A percentile compares a stretch with the other conserved stretches of the same genome.
phyloP scores from a whole-genome alignment of 1,284 basidiomycete genomes.

The Fomes fomentarius region DNA sequence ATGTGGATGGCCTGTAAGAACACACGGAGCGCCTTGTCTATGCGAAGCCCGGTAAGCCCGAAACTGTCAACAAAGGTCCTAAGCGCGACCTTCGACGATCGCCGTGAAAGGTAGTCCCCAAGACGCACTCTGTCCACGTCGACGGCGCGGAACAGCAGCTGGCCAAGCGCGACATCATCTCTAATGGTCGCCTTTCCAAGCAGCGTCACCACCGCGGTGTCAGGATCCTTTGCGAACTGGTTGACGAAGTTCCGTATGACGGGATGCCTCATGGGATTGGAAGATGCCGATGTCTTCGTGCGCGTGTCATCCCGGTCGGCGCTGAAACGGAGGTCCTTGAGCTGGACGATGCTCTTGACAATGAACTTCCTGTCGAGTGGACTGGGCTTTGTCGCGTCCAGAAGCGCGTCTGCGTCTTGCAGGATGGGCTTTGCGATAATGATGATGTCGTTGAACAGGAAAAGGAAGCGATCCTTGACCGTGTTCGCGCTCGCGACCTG shows the following conservation, averaged over 20 bases:
- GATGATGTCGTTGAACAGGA: conserved; percentile 93
- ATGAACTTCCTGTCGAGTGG: conserved; percentile 83
- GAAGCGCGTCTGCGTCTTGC: conserved; percentile 61
- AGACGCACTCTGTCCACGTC: conserved; percentile 87
- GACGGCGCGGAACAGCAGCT: conserved; percentile 82
- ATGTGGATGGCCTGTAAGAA: conserved; percentile 85
- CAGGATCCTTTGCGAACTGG: conserved; percentile 76
- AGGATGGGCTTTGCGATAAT: conserved; percentile 81
- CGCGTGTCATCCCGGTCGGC: conserved; percentile 64
- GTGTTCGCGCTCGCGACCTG: conserved; percentile 94
- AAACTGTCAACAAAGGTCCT: conserved; percentile 88
- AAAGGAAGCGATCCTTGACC: conserved; percentile 95
- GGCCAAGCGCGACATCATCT: conserved; percentile 73
- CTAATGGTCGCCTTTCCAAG: conserved; percentile 58
- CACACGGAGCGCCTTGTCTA: conserved; percentile 88
- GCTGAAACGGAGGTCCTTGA: conserved; percentile 72
- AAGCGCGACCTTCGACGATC: conserved; percentile 73
- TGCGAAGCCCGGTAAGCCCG: conserved; percentile 78
- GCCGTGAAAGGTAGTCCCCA: conserved; percentile 80
- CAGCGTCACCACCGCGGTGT: conserved; percentile 68
- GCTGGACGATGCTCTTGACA: conserved; percentile 85
- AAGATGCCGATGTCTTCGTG: conserved; percentile 40
- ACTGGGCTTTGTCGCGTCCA: conserved; percentile 63
- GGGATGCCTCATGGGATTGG: conserved; percentile 53
- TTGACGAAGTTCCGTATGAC: conserved; percentile 71